A percentile compares a stretch with the other conserved stretches of the same genome.
These are phyloP conservation scores for Alliaria petiolata DNA, from an alignment of 345 rosid genomes.

Conservation along the genomic window DNA sequence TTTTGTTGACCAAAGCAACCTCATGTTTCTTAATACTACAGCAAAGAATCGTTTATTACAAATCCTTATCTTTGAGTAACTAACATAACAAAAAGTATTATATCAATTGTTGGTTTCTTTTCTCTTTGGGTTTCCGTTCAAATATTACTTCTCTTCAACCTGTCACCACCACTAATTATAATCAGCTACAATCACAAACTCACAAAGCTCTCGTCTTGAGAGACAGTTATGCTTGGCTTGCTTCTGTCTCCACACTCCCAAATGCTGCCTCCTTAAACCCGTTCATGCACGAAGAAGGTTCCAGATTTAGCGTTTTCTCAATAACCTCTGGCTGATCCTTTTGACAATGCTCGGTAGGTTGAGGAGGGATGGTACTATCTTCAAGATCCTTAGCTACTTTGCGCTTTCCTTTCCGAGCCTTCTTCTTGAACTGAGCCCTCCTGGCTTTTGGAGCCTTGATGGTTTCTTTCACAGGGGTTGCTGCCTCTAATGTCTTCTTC, in stretches of 20 bases:
- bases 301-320: slow-evolving; percentile 6
- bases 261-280: slow-evolving; percentile 30
- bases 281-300: slow-evolving; percentile 10
- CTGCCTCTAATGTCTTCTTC: slow-evolving; percentile 50
- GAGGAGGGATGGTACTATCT: slow-evolving; percentile 6
- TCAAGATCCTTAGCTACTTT: slow-evolving; percentile 13
- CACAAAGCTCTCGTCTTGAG: background rate
- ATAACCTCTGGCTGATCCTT: slow-evolving; percentile 17
- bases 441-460: slow-evolving; percentile 49
- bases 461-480: slow-evolving; percentile 33
- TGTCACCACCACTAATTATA: background rate
- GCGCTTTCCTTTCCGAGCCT: slow-evolving; percentile 30
- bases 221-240: slow-evolving; percentile 27
- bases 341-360: slow-evolving; percentile 21
- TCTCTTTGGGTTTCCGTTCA: background rate
- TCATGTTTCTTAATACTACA: background rate
- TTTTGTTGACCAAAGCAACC: background rate
- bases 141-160: slow-evolving; percentile 3
- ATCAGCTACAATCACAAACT: slow-evolving; percentile 16
- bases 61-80: background rate
- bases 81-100: background rate
- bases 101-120: background rate
- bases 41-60: background rate
- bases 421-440: slow-evolving; percentile 58
- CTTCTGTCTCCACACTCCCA: slow-evolving; percentile 38